A percentile compares a stretch with the other conserved stretches of the same genome.
Evolutionary conservation across 1,284 basidiomycete species (phyloP).

Genomic region (Ganoderma sinense): DNA sequence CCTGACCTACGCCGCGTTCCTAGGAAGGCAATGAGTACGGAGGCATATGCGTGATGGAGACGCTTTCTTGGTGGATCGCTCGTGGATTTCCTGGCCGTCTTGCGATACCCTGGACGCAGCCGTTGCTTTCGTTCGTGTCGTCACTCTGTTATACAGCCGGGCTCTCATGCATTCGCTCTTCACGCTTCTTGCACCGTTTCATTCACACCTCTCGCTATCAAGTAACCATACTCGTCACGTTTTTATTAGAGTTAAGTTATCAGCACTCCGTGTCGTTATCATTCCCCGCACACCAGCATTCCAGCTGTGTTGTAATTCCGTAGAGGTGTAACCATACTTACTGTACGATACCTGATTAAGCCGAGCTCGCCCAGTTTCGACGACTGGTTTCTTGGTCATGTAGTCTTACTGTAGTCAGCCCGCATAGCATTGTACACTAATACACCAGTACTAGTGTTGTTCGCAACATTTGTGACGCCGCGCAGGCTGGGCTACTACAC

Average conservation of each 20-base stretch:
- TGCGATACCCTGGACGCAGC: not conserved
- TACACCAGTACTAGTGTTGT: not conserved
- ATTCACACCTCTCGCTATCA: not conserved
- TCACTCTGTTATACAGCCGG: not conserved
- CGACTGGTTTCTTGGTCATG: constrained; percentile 5
- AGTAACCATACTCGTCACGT: not conserved
- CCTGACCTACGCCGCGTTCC: not conserved
- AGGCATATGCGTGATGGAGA: not conserved
- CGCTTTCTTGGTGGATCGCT: not conserved
- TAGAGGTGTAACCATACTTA: constrained; percentile 5
- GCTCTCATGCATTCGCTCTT: not conserved
- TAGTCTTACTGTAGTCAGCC: not conserved
- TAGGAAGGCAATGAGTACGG: constrained; percentile 7
- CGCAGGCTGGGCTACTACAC: constrained; percentile 1
- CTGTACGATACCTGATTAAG: constrained; percentile 3
- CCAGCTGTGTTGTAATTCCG: not conserved
- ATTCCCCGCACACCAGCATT: not conserved
- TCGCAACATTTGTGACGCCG: not conserved
- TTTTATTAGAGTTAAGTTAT: constrained; percentile 1
- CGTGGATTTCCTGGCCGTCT: not conserved
- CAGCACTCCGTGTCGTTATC: not conserved
- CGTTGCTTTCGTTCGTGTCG: not conserved
- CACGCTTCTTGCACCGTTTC: not conserved
- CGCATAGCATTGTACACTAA: constrained; percentile 1
- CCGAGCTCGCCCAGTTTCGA: not conserved